Base-by-base conservation (phyloP, 306 rosid species). In the Astragalus glycyphyllos region DNA sequence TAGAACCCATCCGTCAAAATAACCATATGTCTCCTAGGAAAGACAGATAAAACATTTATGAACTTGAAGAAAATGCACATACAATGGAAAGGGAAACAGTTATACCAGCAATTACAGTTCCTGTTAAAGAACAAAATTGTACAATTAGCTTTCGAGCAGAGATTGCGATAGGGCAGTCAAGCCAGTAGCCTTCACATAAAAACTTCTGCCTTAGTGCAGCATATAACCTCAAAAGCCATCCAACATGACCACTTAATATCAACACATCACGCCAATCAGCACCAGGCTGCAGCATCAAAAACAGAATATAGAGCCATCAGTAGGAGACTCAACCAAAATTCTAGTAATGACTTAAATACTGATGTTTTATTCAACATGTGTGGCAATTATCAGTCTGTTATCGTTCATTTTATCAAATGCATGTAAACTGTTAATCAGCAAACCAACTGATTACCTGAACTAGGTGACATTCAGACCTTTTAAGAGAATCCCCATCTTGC, bases 181-280 rank as follows among this genome's bases (percentile, higher is more conserved):
- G 86, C 98, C 98, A 88, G 83, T 84, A 91, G 58, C 89, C 97
- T 86, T 90, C 89, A 68, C 78, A 47, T 67, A 89, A 77, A 86
- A 90, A 88, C 81, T 90, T 90, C 67, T 73, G 94, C 77, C 96
- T 85, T 70, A 90, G 71, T 60, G 96, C 87, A 7, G 89, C 81
- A 84, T 93, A 93, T 45, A 93, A 86, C 78, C 73, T 86, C 90
- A 93, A 82, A 76, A 93, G 90, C 98, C 98, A 90, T 73, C 89
- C 87, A 73, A 86, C 72, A 82, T 93, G 96, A 62, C 90, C 88
- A 65, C 89, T 83, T 77, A 85, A 78, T 73, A 90, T 71, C 82
- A 90, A 82, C 73, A 93, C 82, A 59, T 85, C 98, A 69, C 71
- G 85, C 98, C 98, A 93, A 62, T 88, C 88, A 38, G 90, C 84